Evolutionary conservation across 768 basidiomycete genomes (phyloP), one percentile per base, ranked within the genome.

Genomic region (Dentipellis fragilis): DNA sequence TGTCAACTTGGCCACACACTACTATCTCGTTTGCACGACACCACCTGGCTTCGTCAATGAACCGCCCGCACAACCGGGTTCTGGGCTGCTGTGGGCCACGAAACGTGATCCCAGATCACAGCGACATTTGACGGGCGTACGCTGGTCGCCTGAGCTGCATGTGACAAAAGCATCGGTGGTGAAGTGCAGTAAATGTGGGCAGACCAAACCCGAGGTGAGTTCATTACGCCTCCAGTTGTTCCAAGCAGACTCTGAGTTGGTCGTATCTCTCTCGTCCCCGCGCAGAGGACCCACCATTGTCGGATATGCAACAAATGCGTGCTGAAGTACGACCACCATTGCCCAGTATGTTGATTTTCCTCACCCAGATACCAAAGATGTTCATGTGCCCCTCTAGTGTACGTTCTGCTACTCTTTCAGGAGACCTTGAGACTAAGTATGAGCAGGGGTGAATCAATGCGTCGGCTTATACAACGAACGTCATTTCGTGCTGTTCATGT

Each of bases 401-500:
- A 55, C 57, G 57, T 64, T 45, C n/a, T 45, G 42, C 16, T 16
- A 45, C n/a, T 17, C 10, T 56, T 34, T 17, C 39, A 35, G 17
- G 17, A 12, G n/a, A 16, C n/a, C n/a, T 45, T 10, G 2, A 53
- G n/a, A 36, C 16, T 49, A 57, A 22, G 51, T 53, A n/a, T 29
- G 37, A 45, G 7, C 65, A 93, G 91, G 93, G 93, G 83, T 97
- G 51, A 97, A 97, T 68, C 91, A 93, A 80, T 98, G 95, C 66
- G 95, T 99, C 46, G 95, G 95, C 10, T 68, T 98, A 7, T 77
- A 95, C 66, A 99, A 98, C 63, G 94, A 97, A 66, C 84, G 95
- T 0, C 93, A 97, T 71, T 99, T 99, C 63, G 79, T 95, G 39
- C 73, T 98, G 49, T 99, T 98, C 78, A 87, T 98, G 91, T 90